phyloP scores from a whole-genome alignment of 2,329 filamentous ascomycete genomes.

The Ophiostoma himal-ulmi region DNA sequence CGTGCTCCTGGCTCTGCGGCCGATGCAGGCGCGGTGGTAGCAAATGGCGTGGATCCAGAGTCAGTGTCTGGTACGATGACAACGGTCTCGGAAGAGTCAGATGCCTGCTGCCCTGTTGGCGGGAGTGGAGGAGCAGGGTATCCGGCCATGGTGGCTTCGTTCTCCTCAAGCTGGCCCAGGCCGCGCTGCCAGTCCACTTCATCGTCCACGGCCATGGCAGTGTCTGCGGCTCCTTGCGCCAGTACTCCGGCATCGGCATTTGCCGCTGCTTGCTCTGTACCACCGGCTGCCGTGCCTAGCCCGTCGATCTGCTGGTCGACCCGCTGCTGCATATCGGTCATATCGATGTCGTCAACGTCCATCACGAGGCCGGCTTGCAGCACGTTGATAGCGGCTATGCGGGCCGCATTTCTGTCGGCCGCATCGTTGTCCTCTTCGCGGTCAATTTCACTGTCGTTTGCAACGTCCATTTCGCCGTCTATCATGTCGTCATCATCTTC shows the following conservation, averaged over 20 bases:
- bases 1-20: neutral
- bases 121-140: constrained; percentile 63
- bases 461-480: constrained; percentile 29
- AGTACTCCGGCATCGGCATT: neutral
- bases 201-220: constrained; percentile 54
- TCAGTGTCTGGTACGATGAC: neutral
- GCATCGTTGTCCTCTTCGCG: constrained; percentile 32
- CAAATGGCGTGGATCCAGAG: neutral
- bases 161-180: constrained; percentile 61
- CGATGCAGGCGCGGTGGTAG: neutral
- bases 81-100: constrained; percentile 6
- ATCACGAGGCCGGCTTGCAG: neutral
- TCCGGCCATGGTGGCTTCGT: constrained; percentile 71
- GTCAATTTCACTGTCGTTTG: constrained; percentile 34
- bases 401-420: neutral
- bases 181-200: constrained; percentile 40
- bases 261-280: neutral
- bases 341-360: constrained; percentile 48
- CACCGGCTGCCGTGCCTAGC: constrained; percentile 36
- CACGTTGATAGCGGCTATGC: neutral
- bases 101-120: constrained; percentile 44
- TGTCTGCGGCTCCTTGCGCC: constrained; percentile 32
- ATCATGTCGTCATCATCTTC: constrained; percentile 25
- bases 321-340: constrained; percentile 45
- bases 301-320: constrained; percentile 27